A percentile compares a stretch with the other conserved stretches of the same genome.
Evolutionary conservation across 73 alveolate species (phyloP).

Genomic region (Paramecium caudatum): DNA sequence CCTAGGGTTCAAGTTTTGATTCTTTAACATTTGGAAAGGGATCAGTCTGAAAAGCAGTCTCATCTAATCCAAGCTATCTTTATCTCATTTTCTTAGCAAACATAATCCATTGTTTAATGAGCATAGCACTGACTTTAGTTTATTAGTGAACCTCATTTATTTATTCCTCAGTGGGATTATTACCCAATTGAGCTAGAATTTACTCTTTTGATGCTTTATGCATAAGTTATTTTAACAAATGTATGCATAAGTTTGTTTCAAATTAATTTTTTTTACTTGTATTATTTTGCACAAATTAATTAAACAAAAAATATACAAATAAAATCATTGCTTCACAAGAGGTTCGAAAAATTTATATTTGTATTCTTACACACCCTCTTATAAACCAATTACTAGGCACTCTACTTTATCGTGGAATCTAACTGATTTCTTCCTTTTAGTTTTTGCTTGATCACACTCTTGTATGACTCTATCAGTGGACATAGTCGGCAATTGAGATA

Average conservation of each 20-base stretch:
- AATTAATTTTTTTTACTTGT: background rate
- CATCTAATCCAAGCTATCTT: background rate
- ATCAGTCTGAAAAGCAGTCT: too few species aligned
- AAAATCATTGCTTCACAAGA: background rate
- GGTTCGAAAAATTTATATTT: slow-evolving; percentile 35
- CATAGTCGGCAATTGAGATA: slow-evolving; percentile 27
- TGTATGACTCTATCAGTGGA: background rate
- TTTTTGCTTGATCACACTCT: background rate
- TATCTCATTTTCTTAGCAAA: background rate
- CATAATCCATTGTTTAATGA: background rate
- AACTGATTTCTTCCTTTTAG: slow-evolving; percentile 31
- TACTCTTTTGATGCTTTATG: background rate
- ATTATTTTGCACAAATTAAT: background rate
- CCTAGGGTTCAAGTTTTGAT: too few species aligned
- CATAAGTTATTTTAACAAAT: background rate
- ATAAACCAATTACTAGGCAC: background rate
- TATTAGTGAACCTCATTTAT: background rate
- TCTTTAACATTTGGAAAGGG: too few species aligned
- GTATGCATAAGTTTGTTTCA: background rate
- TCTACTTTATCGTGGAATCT: slow-evolving; percentile 6
- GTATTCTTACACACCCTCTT: background rate
- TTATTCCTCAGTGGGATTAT: background rate
- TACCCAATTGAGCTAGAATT: slow-evolving; percentile 15
- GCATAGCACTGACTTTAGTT: background rate
- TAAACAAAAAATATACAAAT: background rate